Evolutionary conservation across 23 red algal species (phyloP).

Genomic region (Pyropia haitanensis): DNA sequence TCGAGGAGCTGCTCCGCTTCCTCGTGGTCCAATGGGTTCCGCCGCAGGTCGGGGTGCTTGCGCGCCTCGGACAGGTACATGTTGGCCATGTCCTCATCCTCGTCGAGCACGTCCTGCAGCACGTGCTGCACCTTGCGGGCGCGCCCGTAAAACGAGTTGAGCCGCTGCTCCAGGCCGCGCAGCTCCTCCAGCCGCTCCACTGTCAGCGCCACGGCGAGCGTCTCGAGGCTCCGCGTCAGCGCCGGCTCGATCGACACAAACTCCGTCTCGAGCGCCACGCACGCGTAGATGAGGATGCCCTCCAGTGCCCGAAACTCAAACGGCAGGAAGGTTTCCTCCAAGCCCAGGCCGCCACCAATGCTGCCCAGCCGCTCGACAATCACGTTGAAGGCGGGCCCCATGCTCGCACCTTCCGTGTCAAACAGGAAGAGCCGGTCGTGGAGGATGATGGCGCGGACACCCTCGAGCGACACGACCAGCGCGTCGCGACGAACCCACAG

Average conservation of each 20-base stretch:
- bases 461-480: conserved; percentile 62
- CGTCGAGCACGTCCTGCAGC: conserved; percentile 61
- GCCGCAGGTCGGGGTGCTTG: conserved; percentile 17
- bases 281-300: conserved; percentile 67
- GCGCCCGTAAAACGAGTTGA: conserved; percentile 54
- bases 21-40: conserved; percentile 66
- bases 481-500: conserved; percentile 85
- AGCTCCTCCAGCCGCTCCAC: conserved; percentile 58
- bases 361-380: conserved; percentile 1
- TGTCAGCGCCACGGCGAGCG: conserved; percentile 19
- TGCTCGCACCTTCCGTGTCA: conserved; percentile 20
- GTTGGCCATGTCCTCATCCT: conserved; percentile 89
- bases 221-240: conserved; percentile 30
- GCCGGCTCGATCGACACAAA: conserved; percentile 49
- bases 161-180: conserved; percentile 55
- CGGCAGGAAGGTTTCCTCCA: conserved; percentile 45
- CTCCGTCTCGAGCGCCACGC: conserved; percentile 56
- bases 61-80: conserved; percentile 83
- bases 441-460: conserved; percentile 66
- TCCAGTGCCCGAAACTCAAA: conserved; percentile 90
- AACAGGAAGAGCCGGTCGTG: conserved; percentile 74
- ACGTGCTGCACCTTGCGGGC: conserved; percentile 48
- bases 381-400: conserved; percentile 8
- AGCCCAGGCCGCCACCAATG: conserved; percentile 3
- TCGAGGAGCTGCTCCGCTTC: conserved; percentile 83